phyloP scores from a whole-genome alignment of 2,329 filamentous ascomycete species.

The Fusarium anthophilum region DNA sequence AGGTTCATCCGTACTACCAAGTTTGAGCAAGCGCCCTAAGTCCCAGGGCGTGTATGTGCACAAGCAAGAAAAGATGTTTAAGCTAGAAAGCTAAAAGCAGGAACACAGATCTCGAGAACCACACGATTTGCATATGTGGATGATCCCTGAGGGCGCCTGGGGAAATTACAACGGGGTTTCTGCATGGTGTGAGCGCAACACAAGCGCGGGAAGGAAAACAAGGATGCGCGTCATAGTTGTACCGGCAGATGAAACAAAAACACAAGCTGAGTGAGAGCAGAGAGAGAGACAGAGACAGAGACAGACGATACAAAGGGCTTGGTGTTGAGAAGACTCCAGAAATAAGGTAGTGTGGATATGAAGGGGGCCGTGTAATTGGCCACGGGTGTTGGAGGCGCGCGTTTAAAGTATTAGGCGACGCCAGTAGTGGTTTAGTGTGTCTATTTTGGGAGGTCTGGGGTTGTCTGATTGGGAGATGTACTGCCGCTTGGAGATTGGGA shows the following conservation, averaged over 20 bases:
- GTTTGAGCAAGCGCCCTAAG: constrained; percentile 41
- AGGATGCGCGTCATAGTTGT: constrained; percentile 36
- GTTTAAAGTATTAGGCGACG: constrained; percentile 40
- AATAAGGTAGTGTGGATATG: constrained; percentile 19
- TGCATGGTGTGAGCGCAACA: constrained; percentile 33
- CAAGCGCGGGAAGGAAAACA: constrained; percentile 17
- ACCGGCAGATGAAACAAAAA: constrained; percentile 20
- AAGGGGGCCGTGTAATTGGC: constrained; percentile 28
- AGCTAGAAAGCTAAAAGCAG: not conserved
- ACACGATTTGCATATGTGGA: constrained; percentile 37
- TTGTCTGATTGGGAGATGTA: constrained; percentile 33
- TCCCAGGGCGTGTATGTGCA: not conserved
- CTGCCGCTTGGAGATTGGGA: not conserved
- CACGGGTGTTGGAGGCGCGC: constrained; percentile 34
- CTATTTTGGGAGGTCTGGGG: constrained; percentile 35
- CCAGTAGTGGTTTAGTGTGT: constrained; percentile 22
- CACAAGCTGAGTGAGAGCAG: not conserved
- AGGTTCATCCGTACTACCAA: constrained; percentile 16
- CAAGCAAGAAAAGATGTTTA: not conserved
- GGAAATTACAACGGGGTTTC: constrained; percentile 42
- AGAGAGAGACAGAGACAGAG: not conserved
- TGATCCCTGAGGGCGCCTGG: constrained; percentile 23
- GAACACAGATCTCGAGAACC: constrained; percentile 33
- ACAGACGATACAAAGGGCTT: not conserved
- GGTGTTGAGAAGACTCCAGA: constrained; percentile 30